phyloP scores from a whole-genome alignment of 306 rosid species.

The Purshia tridentata region DNA sequence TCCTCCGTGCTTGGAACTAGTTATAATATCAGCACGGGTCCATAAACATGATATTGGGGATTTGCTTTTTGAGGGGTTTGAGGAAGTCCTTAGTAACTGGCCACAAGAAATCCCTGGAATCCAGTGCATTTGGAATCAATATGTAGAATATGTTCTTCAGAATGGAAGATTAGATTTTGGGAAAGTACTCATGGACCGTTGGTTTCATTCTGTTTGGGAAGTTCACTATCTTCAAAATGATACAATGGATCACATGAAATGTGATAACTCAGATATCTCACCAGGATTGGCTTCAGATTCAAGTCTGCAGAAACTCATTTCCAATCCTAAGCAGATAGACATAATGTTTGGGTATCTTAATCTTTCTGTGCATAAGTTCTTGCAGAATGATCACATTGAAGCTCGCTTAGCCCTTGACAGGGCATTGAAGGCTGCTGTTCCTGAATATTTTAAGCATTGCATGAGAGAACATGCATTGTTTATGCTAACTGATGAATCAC shows the following conservation, averaged over 20 bases:
- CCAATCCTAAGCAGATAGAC: slow-evolving; percentile 51
- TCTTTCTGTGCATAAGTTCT: slow-evolving; percentile 54
- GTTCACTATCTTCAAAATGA: slow-evolving; percentile 35
- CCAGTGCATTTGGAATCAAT: slow-evolving; percentile 91
- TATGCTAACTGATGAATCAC: slow-evolving; percentile 57
- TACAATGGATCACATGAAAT: slow-evolving; percentile 17
- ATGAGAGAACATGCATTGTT: slow-evolving; percentile 60
- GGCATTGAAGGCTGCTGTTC: slow-evolving; percentile 56
- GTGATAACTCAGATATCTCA: slow-evolving; percentile 38
- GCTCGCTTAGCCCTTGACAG: slow-evolving; percentile 60
- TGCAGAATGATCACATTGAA: slow-evolving; percentile 54
- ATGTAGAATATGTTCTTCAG: slow-evolving; percentile 58
- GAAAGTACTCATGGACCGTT: slow-evolving; percentile 59
- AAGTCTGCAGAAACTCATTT: slow-evolving; percentile 28
- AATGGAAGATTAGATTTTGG: slow-evolving; percentile 52
- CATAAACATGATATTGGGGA: slow-evolving; percentile 40
- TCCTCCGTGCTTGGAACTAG: slow-evolving; percentile 80
- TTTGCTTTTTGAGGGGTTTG: slow-evolving; percentile 53
- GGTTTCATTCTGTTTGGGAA: slow-evolving; percentile 67
- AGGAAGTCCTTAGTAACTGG: slow-evolving; percentile 72
- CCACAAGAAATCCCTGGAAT: slow-evolving; percentile 78
- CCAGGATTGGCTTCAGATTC: slow-evolving; percentile 39
- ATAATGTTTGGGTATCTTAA: slow-evolving; percentile 72
- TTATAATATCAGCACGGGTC: slow-evolving; percentile 49
- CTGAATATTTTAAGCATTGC: slow-evolving; percentile 51